Percentiles rank a stretch among this genome's conserved stretches.
phyloP scores from a whole-genome alignment of 2,329 filamentous ascomycete genomes.

The Sphaerulina vaccinii region DNA sequence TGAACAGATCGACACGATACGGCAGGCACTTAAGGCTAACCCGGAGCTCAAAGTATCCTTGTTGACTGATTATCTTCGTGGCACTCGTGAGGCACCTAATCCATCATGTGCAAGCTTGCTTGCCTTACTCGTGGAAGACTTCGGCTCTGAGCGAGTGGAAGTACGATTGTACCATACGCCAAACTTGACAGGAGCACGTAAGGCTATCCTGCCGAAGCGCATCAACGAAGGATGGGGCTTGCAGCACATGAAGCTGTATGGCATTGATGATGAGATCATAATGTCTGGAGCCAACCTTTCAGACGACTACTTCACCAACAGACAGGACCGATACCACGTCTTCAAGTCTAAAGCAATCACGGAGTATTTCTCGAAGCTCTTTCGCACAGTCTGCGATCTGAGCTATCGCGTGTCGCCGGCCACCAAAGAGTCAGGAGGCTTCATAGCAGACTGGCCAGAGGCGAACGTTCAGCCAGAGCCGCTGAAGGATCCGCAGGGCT shows the following conservation, averaged over 20 bases:
- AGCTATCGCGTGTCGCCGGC: conserved; percentile 75
- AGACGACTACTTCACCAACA: conserved; percentile 91
- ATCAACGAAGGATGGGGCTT: conserved; percentile 98
- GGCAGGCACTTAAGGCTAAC: conserved; percentile 70
- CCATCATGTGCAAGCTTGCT: conserved; percentile 86
- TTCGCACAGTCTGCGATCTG: conserved; percentile 72
- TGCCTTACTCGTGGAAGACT: conserved; percentile 77
- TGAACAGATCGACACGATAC: conserved; percentile 69
- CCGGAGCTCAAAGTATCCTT: conserved; percentile 79
- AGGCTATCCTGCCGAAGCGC: conserved; percentile 77
- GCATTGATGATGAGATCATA: conserved; percentile 91
- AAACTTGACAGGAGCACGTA: conserved; percentile 83
- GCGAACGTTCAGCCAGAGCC: conserved; percentile 75
- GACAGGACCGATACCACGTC: conserved; percentile 91
- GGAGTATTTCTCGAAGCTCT: conserved; percentile 76
- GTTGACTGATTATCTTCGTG: conserved; percentile 84
- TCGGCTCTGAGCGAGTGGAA: conserved; percentile 80
- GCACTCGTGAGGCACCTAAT: conserved; percentile 83
- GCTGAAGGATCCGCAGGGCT: conserved; percentile 65
- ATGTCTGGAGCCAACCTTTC: conserved; percentile 94
- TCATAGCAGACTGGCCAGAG: conserved; percentile 68
- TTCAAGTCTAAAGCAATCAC: conserved; percentile 78
- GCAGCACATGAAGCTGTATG: conserved; percentile 99
- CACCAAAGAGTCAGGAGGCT: conserved; percentile 47
- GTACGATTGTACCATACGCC: conserved; percentile 98